Conservation (phyloP, 2,329 filamentous ascomycete species). For the Sclerotinia sclerotiorum region DNA sequence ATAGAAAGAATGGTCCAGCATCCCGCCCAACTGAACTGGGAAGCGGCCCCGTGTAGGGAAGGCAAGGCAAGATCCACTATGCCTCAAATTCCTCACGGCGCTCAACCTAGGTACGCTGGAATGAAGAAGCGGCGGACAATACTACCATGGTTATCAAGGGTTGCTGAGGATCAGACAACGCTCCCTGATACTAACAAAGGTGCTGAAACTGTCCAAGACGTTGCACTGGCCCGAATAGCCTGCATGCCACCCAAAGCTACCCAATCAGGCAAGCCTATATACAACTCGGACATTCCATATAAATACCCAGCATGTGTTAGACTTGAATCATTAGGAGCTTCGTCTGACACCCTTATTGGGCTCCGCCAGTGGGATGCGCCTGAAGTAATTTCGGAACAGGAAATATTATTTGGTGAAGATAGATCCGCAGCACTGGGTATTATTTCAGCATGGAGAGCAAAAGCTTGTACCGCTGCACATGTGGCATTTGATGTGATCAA, state of each 20-base stretch:
- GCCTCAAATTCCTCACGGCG: slow-evolving; percentile 1
- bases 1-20: not conserved
- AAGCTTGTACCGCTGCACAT: not conserved
- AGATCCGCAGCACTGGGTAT: not conserved
- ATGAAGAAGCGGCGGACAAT: not conserved
- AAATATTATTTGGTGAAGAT: not conserved
- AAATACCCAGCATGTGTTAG: not conserved
- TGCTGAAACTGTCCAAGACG: not conserved
- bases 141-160: not conserved
- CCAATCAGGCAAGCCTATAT: not conserved
- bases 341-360: not conserved
- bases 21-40: not conserved
- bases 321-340: not conserved
- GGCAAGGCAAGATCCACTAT: not conserved
- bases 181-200: not conserved
- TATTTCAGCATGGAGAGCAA: not conserved
- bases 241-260: not conserved
- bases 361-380: not conserved
- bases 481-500: not conserved
- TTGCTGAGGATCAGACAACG: not conserved
- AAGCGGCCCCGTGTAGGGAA: not conserved
- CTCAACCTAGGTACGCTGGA: not conserved
- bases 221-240: not conserved
- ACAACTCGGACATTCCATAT: not conserved
- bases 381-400: slow-evolving; percentile 2